Evolutionary conservation across 2,329 filamentous ascomycete genomes (phyloP), one percentile per base, ranked within the genome.

Genomic region (Podosphaera xanthii): DNA sequence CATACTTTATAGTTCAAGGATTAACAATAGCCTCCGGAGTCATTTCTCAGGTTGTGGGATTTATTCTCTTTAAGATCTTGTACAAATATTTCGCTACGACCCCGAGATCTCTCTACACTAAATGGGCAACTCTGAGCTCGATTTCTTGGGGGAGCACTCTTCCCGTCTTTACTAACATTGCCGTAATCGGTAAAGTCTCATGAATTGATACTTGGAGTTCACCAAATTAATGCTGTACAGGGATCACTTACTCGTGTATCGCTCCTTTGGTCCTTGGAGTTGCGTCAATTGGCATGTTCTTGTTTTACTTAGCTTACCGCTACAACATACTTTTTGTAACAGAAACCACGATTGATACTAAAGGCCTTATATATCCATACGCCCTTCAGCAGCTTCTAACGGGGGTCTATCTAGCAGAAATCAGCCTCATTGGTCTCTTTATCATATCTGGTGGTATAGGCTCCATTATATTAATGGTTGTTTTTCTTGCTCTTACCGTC

Each of bases 1-100:
- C 85, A 0, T 98, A 97, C 72, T 94, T 98, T 64, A 81, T 97
- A 38, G 80, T 98, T 2, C 92, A 97, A 71, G 94, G 91, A 40
- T 71, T 97, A 60, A 84, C 83, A 1, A 82, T 91, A 62, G 85
- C 88, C 2, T 78, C 87, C 0, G 79, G 83, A 54, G 79, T 86
- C 0, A 71, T 97, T 4, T 75, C 94, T 2, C 87, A 94, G 65
- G 77, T 86, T 54, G 74, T 72, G 30, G 87, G 88, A 14, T 77
- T 97, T 57, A 71, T 90, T 54, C 71, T 94, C 36, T 86, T 85
- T 68, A 81, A 81, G 57, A 68, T 94, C 4, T 74, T 90, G 54
- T 87, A 89, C 70, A 85, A 81, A 65, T 74, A 87, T 62, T 74
- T 94, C 35, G 79, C 90, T 62, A 81, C 77, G 63, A 94, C 83